These are phyloP conservation scores for Cladosporium sp. DNA, from an alignment of 2,329 filamentous ascomycete species.

Conservation along the genomic window DNA sequence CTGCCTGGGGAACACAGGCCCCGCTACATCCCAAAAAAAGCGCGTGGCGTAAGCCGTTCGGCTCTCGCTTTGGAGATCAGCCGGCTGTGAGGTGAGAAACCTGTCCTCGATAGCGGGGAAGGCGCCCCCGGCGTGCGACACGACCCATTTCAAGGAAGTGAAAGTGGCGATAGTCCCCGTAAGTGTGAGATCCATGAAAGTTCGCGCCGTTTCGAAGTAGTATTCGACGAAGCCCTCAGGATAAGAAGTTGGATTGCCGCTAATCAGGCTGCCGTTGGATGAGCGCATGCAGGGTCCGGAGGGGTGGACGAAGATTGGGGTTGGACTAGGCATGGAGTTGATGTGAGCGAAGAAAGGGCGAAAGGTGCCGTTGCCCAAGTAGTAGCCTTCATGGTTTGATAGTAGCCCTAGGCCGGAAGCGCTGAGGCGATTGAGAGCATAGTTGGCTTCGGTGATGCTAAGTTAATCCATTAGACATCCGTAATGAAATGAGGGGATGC, in stretches of 20 bases:
- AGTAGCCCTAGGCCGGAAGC: constrained; percentile 45
- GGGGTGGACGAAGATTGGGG: constrained; percentile 47
- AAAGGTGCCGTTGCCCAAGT: constrained; percentile 41
- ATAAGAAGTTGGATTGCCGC: constrained; percentile 21
- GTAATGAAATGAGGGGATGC: constrained; percentile 22
- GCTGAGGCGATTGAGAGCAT: constrained; percentile 29
- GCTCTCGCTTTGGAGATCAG: constrained; percentile 22
- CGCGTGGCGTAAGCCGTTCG: constrained; percentile 12
- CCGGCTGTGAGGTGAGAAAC: constrained; percentile 30
- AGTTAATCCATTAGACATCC: constrained; percentile 14
- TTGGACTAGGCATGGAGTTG: constrained; percentile 30
- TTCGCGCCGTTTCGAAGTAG: constrained; percentile 45
- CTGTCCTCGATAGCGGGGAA: constrained; percentile 37
- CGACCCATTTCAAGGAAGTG: constrained; percentile 40
- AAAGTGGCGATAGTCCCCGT: constrained; percentile 37
- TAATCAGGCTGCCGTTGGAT: constrained; percentile 12
- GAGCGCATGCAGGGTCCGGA: constrained; percentile 35
- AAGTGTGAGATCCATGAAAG: constrained; percentile 40
- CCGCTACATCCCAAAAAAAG: constrained; percentile 30
- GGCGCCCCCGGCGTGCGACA: constrained; percentile 41
- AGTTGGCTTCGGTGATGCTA: constrained; percentile 26
- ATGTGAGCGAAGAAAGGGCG: constrained; percentile 40
- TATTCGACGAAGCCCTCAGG: constrained; percentile 40
- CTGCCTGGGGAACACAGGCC: constrained; percentile 33
- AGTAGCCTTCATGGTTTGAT: constrained; percentile 46